Base-by-base conservation (phyloP, 352 stramenopile genomes). In the Globisporangium paddicum region DNA sequence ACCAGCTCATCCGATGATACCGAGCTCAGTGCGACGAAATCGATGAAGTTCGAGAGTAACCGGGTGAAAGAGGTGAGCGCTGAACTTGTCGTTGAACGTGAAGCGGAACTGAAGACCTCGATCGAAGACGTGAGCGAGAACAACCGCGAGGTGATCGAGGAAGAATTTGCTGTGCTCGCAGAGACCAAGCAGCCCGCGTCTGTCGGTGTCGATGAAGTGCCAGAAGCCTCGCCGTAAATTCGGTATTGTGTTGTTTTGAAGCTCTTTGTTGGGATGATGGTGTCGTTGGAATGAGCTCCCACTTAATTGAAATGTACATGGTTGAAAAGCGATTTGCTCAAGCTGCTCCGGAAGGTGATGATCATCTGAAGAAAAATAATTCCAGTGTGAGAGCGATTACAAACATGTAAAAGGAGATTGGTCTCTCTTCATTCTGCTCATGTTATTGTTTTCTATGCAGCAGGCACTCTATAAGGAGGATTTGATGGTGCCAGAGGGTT, bases 51-150 rank as follows among this genome's bases (percentile, higher is more conserved):
- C 13, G 26, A 52, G 26, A 40, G 25, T 4, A 51, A 28, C 34
- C 50, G 46, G 40, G 51, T 26, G 26, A 26, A 59, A 45, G 7
- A 23, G 40, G 7, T 46, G 23, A 46, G 32, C 14, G 35, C 46
- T 18, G 46, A 38, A 38, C n/a, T 21, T 2, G 26, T 25, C 4
- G 21, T 50, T n/a, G 32, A 37, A 10, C 7, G 6, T 37, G 32
- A 37, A 37, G 37, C 53, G 2, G 42, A 42, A 19, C 14, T 59
- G 53, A 59, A 59, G 53, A 59, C 35, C 30, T 47, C 35, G 11
- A 44, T 44, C 14, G 41, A 52, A 23, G 54, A 60, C 5, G 32
- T 60, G n/a, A 60, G 54, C 14, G 54, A 52, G 44, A 60, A 60
- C 54, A 60, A 60, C 30, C 41, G 41, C 41, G 41, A 25, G 19